These are phyloP conservation scores for Starmera dryadoides DNA, from an alignment of 805 yeast genomes.

Conservation along the genomic window DNA sequence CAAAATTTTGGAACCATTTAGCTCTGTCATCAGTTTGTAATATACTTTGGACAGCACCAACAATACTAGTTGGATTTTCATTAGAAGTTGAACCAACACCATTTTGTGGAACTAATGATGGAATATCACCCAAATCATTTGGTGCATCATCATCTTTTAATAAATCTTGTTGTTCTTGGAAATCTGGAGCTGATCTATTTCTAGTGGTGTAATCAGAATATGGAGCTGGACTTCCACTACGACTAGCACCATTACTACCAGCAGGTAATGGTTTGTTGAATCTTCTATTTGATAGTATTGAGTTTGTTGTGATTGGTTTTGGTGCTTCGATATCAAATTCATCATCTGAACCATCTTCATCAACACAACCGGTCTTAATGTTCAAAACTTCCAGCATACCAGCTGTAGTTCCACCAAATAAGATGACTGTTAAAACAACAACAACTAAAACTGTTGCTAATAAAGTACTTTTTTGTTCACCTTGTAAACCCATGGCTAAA, in stretches of 20 bases:
- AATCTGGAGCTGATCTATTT: conserved; percentile 14
- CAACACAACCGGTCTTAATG: conserved; percentile 85
- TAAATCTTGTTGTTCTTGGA: conserved; percentile 15
- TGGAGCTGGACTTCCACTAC: conserved; percentile 3
- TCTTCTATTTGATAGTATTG: conserved; percentile 14
- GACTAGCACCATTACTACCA: conserved; percentile 4
- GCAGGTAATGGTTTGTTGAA: background rate
- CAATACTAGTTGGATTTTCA: conserved; percentile 2
- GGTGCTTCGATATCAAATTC: conserved; percentile 91
- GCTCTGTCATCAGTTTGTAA: conserved; percentile 64
- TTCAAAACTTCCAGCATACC: conserved; percentile 94
- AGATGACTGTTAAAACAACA: conserved; percentile 90
- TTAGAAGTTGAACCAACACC: background rate
- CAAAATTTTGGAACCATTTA: conserved; percentile 89
- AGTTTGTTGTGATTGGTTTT: conserved; percentile 12
- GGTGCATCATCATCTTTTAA: conserved; percentile 17
- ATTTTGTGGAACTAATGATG: conserved; percentile 15
- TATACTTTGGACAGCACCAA: conserved; percentile 18
- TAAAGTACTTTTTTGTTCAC: conserved; percentile 81
- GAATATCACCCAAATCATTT: conserved; percentile 16
- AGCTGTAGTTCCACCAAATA: conserved; percentile 98
- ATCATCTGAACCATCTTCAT: conserved; percentile 80
- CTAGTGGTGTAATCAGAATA: conserved; percentile 23
- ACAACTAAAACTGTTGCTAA: conserved; percentile 95
- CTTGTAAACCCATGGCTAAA: conserved; percentile 93